These are phyloP conservation scores for Coemansia guatemalensis DNA, from an alignment of 192 early-diverging fungal species.

Conservation along the genomic window DNA sequence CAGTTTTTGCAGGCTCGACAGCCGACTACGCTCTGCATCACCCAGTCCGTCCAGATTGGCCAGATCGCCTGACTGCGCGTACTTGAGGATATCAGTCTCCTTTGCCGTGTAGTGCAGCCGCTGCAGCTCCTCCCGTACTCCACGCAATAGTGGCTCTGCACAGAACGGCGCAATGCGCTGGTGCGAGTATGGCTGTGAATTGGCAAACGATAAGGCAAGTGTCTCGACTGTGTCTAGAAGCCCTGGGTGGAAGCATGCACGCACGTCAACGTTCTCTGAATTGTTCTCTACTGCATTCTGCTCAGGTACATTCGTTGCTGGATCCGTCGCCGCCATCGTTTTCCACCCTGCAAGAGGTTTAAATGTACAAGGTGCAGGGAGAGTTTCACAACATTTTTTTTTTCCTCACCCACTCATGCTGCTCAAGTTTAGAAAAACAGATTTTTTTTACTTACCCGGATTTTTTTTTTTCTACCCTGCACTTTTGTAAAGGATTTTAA, in stretches of 20 bases:
- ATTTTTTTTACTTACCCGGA: too few species aligned
- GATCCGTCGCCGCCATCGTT: too few species aligned
- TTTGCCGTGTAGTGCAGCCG: slow-evolving; percentile 72
- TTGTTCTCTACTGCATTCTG: too few species aligned
- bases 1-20: slow-evolving; percentile 59
- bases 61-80: slow-evolving; percentile 78
- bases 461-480: too few species aligned
- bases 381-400: too few species aligned
- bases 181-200: slow-evolving; percentile 65
- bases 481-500: too few species aligned
- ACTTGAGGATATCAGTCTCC: slow-evolving; percentile 85
- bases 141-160: slow-evolving; percentile 59
- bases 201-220: slow-evolving; percentile 12
- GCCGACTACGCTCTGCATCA: slow-evolving; percentile 55
- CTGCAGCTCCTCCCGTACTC: slow-evolving; percentile 62
- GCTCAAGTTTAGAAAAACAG: too few species aligned
- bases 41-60: slow-evolving; percentile 79
- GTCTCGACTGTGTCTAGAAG: slow-evolving; percentile 27
- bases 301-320: too few species aligned
- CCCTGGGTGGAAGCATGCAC: slow-evolving; percentile 25
- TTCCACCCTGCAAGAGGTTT: too few species aligned
- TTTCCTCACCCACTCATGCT: too few species aligned
- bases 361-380: too few species aligned
- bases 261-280: background rate
- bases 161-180: slow-evolving; percentile 61